These are phyloP conservation scores for Colletotrichum tofieldiae DNA, from an alignment of 2,329 filamentous ascomycete genomes.

Conservation along the genomic window DNA sequence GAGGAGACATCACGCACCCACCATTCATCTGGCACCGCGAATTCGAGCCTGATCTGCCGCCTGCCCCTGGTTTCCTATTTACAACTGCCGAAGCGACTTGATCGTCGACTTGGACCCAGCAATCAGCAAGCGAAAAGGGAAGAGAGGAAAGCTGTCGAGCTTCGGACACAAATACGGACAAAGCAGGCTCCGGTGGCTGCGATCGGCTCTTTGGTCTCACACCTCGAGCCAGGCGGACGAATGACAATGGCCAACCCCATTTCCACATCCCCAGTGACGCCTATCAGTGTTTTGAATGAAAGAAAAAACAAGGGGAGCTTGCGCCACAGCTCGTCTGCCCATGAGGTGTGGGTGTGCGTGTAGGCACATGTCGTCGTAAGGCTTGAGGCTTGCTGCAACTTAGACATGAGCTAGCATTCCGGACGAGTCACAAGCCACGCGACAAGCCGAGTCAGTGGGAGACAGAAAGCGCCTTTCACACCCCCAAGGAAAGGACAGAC, in stretches of 20 bases:
- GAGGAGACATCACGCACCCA: not conserved
- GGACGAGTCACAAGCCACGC: conserved; percentile 27
- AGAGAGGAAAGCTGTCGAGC: not conserved
- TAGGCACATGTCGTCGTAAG: not conserved
- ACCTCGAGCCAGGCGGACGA: not conserved
- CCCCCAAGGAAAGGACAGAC: not conserved
- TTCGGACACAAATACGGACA: conserved; percentile 1
- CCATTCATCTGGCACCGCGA: conserved; percentile 7
- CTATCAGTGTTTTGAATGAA: not conserved
- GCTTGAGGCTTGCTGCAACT: conserved; percentile 10
- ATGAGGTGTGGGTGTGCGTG: conserved; percentile 1
- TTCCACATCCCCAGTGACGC: not conserved
- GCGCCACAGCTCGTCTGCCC: conserved; percentile 13
- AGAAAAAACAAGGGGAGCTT: not conserved
- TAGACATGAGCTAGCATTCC: not conserved
- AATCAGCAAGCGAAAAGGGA: not conserved
- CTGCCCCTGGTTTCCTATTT: not conserved
- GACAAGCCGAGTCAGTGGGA: conserved; percentile 20
- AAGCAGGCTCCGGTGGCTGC: not conserved
- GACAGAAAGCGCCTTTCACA: not conserved
- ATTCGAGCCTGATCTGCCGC: not conserved
- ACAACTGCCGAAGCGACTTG: conserved; percentile 29
- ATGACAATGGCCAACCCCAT: not conserved
- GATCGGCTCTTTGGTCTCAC: conserved; percentile 6
- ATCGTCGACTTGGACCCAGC: conserved; percentile 7